Percentiles rank a stretch among this genome's conserved stretches.
Evolutionary conservation across 768 basidiomycete species (phyloP).

Genomic region (Tephrocybe rancida): DNA sequence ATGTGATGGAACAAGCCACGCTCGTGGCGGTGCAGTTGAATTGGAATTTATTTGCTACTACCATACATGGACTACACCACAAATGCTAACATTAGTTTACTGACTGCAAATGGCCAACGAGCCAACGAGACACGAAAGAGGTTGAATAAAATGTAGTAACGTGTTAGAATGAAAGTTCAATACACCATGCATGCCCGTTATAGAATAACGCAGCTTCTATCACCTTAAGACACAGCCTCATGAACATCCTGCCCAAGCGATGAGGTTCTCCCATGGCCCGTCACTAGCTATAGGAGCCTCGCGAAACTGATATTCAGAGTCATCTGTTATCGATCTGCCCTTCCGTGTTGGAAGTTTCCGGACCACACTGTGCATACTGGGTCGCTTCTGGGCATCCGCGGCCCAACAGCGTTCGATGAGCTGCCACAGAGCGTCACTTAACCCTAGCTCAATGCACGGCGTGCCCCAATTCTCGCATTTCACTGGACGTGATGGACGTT

Average conservation of each 20-base stretch:
- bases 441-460: slow-evolving; percentile 16
- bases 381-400: not conserved
- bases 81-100: no score
- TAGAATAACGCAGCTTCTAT: no score
- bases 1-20: not conserved
- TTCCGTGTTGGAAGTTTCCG: not conserved
- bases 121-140: no score
- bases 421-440: slow-evolving; percentile 20
- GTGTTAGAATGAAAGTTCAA: no score
- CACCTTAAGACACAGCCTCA: no score
- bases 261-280: not conserved
- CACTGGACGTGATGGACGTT: slow-evolving; percentile 9
- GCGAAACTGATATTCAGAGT: no score
- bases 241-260: not conserved
- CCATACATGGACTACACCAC: no score
- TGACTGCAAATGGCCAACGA: no score
- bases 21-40: slow-evolving; percentile 17
- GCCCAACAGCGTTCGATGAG: not conserved
- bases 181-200: no score
- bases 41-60: no score
- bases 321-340: no score
- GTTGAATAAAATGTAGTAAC: no score
- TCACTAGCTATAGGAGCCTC: not conserved
- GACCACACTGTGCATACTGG: not conserved
- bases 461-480: slow-evolving; percentile 19